phyloP scores from a whole-genome alignment of 2,329 filamentous ascomycete genomes.

The Alternaria sp. region DNA sequence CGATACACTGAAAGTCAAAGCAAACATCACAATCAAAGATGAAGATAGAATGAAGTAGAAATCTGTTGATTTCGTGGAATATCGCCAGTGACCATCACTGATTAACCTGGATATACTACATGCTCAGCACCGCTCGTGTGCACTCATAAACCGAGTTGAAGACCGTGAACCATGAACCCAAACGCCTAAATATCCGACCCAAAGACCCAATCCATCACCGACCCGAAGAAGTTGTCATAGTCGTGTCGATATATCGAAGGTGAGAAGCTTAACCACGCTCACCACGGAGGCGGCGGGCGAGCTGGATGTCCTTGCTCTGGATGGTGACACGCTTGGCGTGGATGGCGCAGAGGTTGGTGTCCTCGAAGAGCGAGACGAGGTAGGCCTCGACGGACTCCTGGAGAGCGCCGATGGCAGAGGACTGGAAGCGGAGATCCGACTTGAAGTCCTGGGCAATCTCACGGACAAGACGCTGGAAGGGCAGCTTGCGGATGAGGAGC shows the following conservation, averaged over 20 bases:
- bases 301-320: slow-evolving; percentile 95
- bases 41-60: slow-evolving; percentile 26
- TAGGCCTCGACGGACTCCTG: slow-evolving; percentile 98
- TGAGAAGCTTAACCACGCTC: slow-evolving; percentile 57
- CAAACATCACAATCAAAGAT: slow-evolving; percentile 4
- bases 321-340: slow-evolving; percentile 97
- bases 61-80: slow-evolving; percentile 41
- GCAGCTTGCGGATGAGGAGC: slow-evolving; percentile 79
- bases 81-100: slow-evolving; percentile 46
- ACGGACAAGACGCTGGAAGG: slow-evolving; percentile 79
- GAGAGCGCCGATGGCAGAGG: slow-evolving; percentile 88
- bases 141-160: slow-evolving; percentile 46
- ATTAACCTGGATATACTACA: slow-evolving; percentile 49
- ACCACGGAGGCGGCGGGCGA: slow-evolving; percentile 69
- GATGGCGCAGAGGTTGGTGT: slow-evolving; percentile 94
- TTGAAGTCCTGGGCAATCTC: slow-evolving; percentile 72
- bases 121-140: slow-evolving; percentile 44
- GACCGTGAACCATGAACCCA: slow-evolving; percentile 46
- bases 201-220: slow-evolving; percentile 29
- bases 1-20: not conserved
- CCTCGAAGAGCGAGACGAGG: slow-evolving; percentile 94
- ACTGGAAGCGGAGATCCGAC: slow-evolving; percentile 89
- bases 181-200: slow-evolving; percentile 44
- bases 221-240: slow-evolving; percentile 33
- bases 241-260: slow-evolving; percentile 29